Conservation (phyloP, 768 basidiomycete genomes). For the Brasilioporus rufonigricans region DNA sequence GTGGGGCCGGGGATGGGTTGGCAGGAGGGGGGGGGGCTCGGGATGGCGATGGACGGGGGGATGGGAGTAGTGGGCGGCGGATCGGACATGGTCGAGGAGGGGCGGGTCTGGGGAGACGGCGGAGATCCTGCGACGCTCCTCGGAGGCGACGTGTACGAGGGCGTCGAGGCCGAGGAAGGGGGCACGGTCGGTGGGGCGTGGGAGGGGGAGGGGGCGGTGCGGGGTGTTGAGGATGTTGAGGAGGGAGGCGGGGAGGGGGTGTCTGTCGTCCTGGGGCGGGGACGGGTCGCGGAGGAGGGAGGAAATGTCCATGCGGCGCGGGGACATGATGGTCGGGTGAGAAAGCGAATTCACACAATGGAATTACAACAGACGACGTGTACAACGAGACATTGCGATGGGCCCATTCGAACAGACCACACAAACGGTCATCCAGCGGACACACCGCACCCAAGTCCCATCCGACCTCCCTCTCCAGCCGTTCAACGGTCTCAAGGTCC, state of each 20-base stretch:
- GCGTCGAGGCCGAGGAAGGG: slow-evolving; percentile 49
- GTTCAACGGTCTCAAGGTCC: slow-evolving; percentile 86
- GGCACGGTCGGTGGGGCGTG: neutral
- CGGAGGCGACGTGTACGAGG: slow-evolving; percentile 68
- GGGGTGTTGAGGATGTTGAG: slow-evolving; percentile 20
- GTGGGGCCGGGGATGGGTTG: slow-evolving; percentile 13
- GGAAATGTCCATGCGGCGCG: slow-evolving; percentile 72
- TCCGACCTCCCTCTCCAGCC: slow-evolving; percentile 70
- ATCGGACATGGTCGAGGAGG: slow-evolving; percentile 2
- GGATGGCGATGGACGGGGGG: no score
- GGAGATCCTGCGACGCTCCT: slow-evolving; percentile 57
- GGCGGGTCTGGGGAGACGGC: no score
- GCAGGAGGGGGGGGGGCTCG: slow-evolving; percentile 6
- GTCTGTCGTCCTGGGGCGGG: neutral
- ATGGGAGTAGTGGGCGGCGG: no score
- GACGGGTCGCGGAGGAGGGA: slow-evolving; percentile 56
- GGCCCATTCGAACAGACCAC: slow-evolving; percentile 58
- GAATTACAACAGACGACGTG: slow-evolving; percentile 33
- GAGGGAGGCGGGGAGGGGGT: slow-evolving; percentile 13
- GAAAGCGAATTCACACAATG: neutral
- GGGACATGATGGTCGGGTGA: slow-evolving; percentile 43
- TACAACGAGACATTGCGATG: slow-evolving; percentile 93
- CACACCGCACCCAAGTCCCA: slow-evolving; percentile 89
- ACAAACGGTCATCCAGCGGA: slow-evolving; percentile 54
- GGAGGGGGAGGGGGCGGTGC: neutral